Percentiles rank a stretch among this genome's conserved stretches.
These are phyloP conservation scores for Trichoderma atroviride DNA, from an alignment of 2,329 filamentous ascomycete species.

Conservation along the genomic window DNA sequence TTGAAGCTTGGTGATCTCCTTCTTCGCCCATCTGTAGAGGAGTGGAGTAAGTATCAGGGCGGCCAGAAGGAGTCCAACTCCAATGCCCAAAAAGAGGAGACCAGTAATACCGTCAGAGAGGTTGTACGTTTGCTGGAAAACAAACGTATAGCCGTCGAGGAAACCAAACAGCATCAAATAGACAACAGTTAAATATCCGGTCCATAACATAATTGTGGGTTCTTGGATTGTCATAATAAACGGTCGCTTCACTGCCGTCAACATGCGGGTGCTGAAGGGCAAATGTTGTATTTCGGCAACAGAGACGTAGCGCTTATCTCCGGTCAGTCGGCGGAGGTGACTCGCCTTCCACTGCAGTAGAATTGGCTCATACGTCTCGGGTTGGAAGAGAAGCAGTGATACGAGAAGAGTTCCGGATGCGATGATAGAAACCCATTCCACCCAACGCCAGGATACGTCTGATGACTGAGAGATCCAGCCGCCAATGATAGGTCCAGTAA, in stretches of 20 bases:
- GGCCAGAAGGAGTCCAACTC: background rate
- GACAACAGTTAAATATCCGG: slow-evolving; percentile 7
- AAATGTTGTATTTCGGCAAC: slow-evolving; percentile 1
- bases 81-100: background rate
- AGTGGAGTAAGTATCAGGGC: background rate
- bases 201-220: slow-evolving; percentile 20
- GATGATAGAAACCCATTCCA: slow-evolving; percentile 17
- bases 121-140: slow-evolving; percentile 10
- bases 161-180: slow-evolving; percentile 17
- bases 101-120: slow-evolving; percentile 20
- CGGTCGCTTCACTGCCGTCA: background rate
- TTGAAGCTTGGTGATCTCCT: slow-evolving; percentile 9
- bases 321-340: background rate
- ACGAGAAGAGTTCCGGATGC: slow-evolving; percentile 4
- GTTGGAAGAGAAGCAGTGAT: slow-evolving; percentile 14
- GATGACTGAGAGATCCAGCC: slow-evolving; percentile 9
- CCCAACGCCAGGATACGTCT: slow-evolving; percentile 17
- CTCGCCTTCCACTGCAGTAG: slow-evolving; percentile 15
- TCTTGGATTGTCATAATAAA: slow-evolving; percentile 17
- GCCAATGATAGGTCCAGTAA: background rate
- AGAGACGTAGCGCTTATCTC: slow-evolving; percentile 13
- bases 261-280: background rate
- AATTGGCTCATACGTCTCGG: slow-evolving; percentile 5
- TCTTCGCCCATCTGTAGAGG: slow-evolving; percentile 1
- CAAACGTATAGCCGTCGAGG: slow-evolving; percentile 12